Evolutionary conservation across 176 grass and related monocot species (phyloP).

Genomic region (Avena eriantha): DNA sequence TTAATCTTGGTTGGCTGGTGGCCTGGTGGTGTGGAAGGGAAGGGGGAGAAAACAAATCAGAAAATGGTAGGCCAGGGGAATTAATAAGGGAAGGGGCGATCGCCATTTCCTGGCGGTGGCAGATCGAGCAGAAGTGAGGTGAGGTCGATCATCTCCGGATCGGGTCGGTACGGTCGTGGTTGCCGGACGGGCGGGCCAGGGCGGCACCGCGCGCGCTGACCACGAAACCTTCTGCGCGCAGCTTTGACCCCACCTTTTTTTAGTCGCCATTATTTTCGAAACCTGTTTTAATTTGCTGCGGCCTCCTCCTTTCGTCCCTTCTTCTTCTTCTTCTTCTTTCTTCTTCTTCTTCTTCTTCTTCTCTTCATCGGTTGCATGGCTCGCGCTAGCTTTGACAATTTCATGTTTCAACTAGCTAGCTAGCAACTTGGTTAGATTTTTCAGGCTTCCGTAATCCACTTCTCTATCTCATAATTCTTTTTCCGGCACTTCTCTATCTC

Average conservation of each 20-base stretch:
- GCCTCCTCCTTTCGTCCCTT: no score
- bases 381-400: conserved; percentile 22
- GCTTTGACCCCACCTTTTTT: conserved; percentile 32
- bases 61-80: conserved; percentile 5
- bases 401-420: neutral
- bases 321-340: no score
- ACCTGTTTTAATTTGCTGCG: neutral
- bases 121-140: neutral
- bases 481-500: neutral
- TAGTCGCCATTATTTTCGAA: neutral
- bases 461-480: neutral
- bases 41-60: conserved; percentile 17
- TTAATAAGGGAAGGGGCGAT: conserved; percentile 5
- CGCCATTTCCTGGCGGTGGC: neutral
- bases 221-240: conserved; percentile 42
- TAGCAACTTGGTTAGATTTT: neutral
- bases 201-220: conserved; percentile 48
- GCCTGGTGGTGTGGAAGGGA: conserved; percentile 36
- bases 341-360: neutral
- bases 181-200: conserved; percentile 36
- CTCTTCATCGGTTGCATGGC: neutral
- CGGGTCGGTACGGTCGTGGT: conserved; percentile 6
- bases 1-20: conserved; percentile 21
- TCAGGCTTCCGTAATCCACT: neutral
- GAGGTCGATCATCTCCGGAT: conserved; percentile 30